Conservation (phyloP, 345 rosid genomes). For the Punica granatum region DNA sequence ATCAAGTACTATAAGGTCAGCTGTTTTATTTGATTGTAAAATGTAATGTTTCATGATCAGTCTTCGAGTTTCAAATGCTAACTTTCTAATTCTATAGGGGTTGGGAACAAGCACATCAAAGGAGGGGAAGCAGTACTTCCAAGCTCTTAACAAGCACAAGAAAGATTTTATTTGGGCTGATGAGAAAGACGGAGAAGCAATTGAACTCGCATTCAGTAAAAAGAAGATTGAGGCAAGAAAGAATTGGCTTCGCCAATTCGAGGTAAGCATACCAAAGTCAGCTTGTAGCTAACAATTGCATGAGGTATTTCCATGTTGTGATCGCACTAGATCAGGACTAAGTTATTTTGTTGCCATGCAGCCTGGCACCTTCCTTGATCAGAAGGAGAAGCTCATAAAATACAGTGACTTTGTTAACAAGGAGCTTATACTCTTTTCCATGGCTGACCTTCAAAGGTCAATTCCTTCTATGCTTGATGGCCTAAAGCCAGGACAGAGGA, state of each 20-base stretch:
- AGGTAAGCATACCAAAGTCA: constrained; percentile 31
- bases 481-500: constrained; percentile 93
- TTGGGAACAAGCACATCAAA: constrained; percentile 79
- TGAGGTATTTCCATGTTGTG: not conserved
- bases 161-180: constrained; percentile 80
- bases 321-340: not conserved
- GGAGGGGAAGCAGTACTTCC: constrained; percentile 79
- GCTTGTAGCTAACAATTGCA: not conserved
- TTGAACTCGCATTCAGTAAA: constrained; percentile 97
- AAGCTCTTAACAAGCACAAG: constrained; percentile 47
- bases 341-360: constrained; percentile 21
- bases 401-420: constrained; percentile 92
- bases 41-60: not conserved
- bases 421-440: constrained; percentile 90
- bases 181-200: constrained; percentile 83
- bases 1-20: constrained; percentile 97
- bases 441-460: constrained; percentile 97
- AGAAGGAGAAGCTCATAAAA: constrained; percentile 44
- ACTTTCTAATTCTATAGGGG: constrained; percentile 42
- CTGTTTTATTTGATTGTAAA: not conserved
- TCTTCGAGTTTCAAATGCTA: not conserved
- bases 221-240: constrained; percentile 96
- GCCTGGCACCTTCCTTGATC: constrained; percentile 95
- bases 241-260: constrained; percentile 78
- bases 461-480: constrained; percentile 98